A percentile compares a stretch with the other conserved stretches of the same genome.
phyloP scores from a whole-genome alignment of 352 stramenopile genomes.

The Pythium graminicola region DNA sequence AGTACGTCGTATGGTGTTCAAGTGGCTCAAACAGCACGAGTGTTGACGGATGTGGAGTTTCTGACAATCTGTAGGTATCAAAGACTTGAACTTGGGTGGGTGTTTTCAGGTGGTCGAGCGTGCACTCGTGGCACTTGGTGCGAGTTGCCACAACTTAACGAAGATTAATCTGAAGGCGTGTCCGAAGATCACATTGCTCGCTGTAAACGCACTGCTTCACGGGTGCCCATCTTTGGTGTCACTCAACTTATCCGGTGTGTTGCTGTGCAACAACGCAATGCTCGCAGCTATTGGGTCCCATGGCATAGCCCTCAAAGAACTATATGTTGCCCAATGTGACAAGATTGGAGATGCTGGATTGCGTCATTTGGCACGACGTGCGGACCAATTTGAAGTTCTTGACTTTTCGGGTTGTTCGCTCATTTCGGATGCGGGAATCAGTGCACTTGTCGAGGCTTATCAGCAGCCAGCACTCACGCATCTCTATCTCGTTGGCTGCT shows the following conservation, averaged over 20 bases:
- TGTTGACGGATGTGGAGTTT: background rate
- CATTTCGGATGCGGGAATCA: constrained; percentile 50
- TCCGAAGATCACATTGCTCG: constrained; percentile 65
- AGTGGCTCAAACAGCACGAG: background rate
- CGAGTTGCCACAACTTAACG: constrained; percentile 42
- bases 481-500: constrained; percentile 51
- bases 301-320: constrained; percentile 31
- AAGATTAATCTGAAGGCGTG: constrained; percentile 79
- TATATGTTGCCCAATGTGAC: constrained; percentile 58
- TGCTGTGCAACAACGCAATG: constrained; percentile 58
- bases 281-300: constrained; percentile 37
- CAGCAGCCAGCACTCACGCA: constrained; percentile 43
- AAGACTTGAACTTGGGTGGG: constrained; percentile 46
- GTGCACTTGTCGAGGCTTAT: constrained; percentile 48
- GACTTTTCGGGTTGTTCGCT: constrained; percentile 49
- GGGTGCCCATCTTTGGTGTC: constrained; percentile 36
- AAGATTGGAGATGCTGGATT: constrained; percentile 53
- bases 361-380: constrained; percentile 36
- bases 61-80: constrained; percentile 24
- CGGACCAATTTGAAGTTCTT: constrained; percentile 55
- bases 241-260: constrained; percentile 51
- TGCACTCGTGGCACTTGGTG: constrained; percentile 70
- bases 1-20: constrained; percentile 19
- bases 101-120: constrained; percentile 84
- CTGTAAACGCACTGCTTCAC: constrained; percentile 54